Conservation (phyloP, 2,329 filamentous ascomycete genomes). For the Nothophaeocryptopus gaeumannii region DNA sequence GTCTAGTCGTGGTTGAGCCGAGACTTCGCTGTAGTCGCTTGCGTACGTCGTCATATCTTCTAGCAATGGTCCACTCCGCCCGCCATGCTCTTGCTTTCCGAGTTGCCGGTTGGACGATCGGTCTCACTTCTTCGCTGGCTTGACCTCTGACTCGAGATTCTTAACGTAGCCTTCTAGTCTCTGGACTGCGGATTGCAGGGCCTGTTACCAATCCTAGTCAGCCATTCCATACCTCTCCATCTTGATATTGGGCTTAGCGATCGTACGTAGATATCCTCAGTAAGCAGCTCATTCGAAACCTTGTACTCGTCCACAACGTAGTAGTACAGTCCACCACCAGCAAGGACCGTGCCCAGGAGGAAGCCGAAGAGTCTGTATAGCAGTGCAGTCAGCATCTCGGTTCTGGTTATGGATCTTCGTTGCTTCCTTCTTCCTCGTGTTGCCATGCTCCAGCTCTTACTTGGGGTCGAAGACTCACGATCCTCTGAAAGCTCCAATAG, state of each 20-base stretch:
- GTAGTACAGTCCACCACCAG: conserved; percentile 81
- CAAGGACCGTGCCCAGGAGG: conserved; percentile 75
- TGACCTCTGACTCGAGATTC: conserved; percentile 74
- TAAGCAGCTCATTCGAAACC: conserved; percentile 86
- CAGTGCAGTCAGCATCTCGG: not conserved
- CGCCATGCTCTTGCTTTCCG: not conserved
- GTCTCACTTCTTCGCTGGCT: conserved; percentile 60
- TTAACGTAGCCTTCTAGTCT: conserved; percentile 81
- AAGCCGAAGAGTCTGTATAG: conserved; percentile 79
- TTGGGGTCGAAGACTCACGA: conserved; percentile 54
- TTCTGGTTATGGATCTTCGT: no score
- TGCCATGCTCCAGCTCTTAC: no score
- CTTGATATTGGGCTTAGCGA: no score
- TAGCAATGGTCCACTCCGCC: not conserved
- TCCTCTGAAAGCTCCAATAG: conserved; percentile 68
- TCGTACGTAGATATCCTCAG: conserved; percentile 94
- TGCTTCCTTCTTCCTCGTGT: not conserved
- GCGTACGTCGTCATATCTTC: no score
- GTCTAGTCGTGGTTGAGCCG: no score
- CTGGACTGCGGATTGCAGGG: conserved; percentile 82
- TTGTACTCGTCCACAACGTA: conserved; percentile 94
- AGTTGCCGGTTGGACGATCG: not conserved
- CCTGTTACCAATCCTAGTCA: conserved; percentile 56
- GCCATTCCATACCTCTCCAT: no score
- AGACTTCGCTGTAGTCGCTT: no score